Conservation (phyloP, 78 protist genomes). For the Dictyostelium intermedium region DNA sequence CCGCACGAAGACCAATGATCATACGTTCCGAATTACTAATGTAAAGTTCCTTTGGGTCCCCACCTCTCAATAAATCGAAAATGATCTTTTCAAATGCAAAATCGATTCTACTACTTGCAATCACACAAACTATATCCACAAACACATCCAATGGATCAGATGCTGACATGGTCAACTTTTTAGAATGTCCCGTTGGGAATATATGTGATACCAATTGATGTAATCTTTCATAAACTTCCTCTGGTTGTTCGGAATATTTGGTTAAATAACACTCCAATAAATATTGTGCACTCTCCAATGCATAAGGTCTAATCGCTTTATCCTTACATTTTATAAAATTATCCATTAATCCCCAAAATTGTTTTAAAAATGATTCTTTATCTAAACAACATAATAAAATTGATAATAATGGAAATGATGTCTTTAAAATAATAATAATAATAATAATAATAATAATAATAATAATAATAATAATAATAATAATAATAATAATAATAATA, state of each 20-base stretch:
- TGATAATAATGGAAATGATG: slow-evolving; percentile 76
- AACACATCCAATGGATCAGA: slow-evolving; percentile 44
- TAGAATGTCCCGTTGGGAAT: slow-evolving; percentile 55
- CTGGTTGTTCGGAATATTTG: slow-evolving; percentile 69
- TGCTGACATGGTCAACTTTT: slow-evolving; percentile 41
- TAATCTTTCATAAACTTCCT: slow-evolving; percentile 58
- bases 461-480: background rate
- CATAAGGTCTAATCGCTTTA: slow-evolving; percentile 58
- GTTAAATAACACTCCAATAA: slow-evolving; percentile 70
- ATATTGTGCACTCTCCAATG: slow-evolving; percentile 65
- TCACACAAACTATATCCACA: slow-evolving; percentile 66
- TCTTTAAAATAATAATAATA: background rate
- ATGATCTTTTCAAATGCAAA: slow-evolving; percentile 75
- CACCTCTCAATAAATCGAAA: slow-evolving; percentile 65
- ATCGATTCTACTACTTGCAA: slow-evolving; percentile 45
- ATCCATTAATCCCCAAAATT: slow-evolving; percentile 66
- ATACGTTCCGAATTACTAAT: slow-evolving; percentile 66
- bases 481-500: background rate
- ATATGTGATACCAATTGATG: slow-evolving; percentile 65
- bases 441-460: background rate
- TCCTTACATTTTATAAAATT: slow-evolving; percentile 60
- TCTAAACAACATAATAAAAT: slow-evolving; percentile 73
- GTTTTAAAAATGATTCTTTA: slow-evolving; percentile 64
- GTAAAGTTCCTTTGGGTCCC: slow-evolving; percentile 62
- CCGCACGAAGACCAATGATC: slow-evolving; percentile 68